Evolutionary conservation across 1,284 basidiomycete species (phyloP).

Genomic region (Ceratobasidium sp.): DNA sequence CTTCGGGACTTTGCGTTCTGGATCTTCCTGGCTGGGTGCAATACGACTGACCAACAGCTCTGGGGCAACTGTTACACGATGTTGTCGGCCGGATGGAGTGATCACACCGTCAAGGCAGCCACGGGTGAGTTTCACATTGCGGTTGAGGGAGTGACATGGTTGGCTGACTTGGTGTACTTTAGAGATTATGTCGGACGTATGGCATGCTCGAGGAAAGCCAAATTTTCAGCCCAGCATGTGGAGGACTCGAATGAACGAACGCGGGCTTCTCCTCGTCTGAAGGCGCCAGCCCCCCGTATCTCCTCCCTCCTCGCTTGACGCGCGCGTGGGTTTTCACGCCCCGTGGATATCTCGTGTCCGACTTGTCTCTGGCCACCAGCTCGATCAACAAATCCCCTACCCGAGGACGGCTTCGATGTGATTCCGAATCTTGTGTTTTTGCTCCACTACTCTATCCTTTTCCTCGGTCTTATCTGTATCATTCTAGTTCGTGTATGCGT

Average conservation of each 20-base stretch:
- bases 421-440: not conserved
- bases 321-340: not conserved
- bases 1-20: constrained; percentile 20
- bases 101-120: not conserved
- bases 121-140: not conserved
- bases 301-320: not conserved
- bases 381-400: not conserved
- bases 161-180: not conserved
- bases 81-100: not conserved
- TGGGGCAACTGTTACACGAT: not conserved
- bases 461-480: not conserved
- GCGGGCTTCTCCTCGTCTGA: not conserved
- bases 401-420: not conserved
- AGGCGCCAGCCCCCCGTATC: not conserved
- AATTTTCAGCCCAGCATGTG: not conserved
- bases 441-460: not conserved
- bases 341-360: constrained; percentile 7
- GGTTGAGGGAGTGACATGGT: not conserved
- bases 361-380: not conserved
- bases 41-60: not conserved
- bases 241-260: constrained; percentile 3
- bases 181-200: constrained; percentile 7
- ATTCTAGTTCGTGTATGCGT: not conserved
- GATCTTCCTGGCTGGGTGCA: constrained; percentile 23
- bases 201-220: not conserved